Conservation (phyloP, 306 rosid species). For the Cajanus cajan region DNA sequence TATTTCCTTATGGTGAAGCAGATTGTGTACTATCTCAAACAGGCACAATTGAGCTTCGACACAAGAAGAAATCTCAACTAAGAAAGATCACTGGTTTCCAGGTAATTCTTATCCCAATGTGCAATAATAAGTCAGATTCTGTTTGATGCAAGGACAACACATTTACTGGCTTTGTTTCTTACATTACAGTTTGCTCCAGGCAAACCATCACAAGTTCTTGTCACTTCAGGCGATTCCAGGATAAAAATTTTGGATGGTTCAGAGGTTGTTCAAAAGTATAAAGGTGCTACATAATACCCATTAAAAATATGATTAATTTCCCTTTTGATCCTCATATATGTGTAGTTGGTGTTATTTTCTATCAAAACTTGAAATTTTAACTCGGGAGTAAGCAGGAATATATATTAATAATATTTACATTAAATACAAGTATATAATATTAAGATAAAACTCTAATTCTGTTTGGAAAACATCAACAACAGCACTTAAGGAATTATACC, state of each 20-base stretch:
- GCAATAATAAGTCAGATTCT: not conserved
- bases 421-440: no score
- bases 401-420: no score
- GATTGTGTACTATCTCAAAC: conserved; percentile 59
- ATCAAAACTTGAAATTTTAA: no score
- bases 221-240: conserved; percentile 84
- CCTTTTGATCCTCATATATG: no score
- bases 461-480: no score
- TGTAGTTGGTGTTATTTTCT: no score
- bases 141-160: not conserved
- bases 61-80: conserved; percentile 59
- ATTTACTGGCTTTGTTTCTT: conserved; percentile 12
- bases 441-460: no score
- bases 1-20: conserved; percentile 23
- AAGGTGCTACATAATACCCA: conserved; percentile 40
- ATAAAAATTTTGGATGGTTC: conserved; percentile 61
- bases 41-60: conserved; percentile 49
- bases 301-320: not conserved
- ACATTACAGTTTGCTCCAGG: conserved; percentile 56
- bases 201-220: conserved; percentile 62
- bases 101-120: conserved; percentile 41
- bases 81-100: conserved; percentile 80
- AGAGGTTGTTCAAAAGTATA: conserved; percentile 55
- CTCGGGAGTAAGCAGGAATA: no score
- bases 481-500: no score